Percentiles rank a stretch among this genome's conserved stretches.
Evolutionary conservation across 768 basidiomycete species (phyloP).

Genomic region (Terana coerulea): DNA sequence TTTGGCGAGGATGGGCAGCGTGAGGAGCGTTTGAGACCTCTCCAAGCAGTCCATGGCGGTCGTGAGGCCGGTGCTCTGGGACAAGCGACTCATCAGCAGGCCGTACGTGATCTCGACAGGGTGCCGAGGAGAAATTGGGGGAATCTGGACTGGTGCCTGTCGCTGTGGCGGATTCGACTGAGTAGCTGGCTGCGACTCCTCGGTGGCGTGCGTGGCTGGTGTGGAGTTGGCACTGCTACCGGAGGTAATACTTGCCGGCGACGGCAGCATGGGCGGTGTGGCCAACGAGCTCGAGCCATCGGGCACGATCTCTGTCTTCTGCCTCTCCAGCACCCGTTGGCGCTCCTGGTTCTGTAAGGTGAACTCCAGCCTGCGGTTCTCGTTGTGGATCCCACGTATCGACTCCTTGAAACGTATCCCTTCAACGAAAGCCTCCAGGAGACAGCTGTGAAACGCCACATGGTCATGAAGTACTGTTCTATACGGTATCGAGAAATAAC

Average conservation of each 20-base stretch:
- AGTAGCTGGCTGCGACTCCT: constrained; percentile 12
- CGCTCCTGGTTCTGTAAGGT: constrained; percentile 5
- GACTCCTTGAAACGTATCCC: constrained; percentile 45
- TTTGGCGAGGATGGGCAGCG: constrained; percentile 61
- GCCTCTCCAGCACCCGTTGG: constrained; percentile 15
- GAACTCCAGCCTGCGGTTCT: constrained; percentile 12
- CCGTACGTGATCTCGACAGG: not conserved
- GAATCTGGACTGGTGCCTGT: not conserved
- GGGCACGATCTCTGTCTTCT: constrained; percentile 3
- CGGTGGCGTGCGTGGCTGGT: constrained; percentile 48
- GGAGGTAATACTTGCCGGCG: constrained; percentile 66
- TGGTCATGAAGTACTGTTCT: constrained; percentile 25
- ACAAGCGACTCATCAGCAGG: constrained; percentile 6
- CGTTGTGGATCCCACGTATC: constrained; percentile 25
- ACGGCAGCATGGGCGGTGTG: constrained; percentile 71
- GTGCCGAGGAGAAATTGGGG: not conserved
- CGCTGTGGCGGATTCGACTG: constrained; percentile 21
- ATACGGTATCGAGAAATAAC: constrained; percentile 28
- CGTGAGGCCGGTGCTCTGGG: constrained; percentile 13
- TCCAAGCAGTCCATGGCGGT: not conserved
- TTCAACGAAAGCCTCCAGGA: constrained; percentile 77
- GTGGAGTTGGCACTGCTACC: constrained; percentile 75
- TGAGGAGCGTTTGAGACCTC: constrained; percentile 39
- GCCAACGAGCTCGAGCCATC: constrained; percentile 5
- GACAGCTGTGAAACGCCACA: constrained; percentile 48